Percentiles rank a stretch among this genome's conserved stretches.
Evolutionary conservation across 2,329 filamentous ascomycete species (phyloP).

Genomic region (Xylaria sp.): DNA sequence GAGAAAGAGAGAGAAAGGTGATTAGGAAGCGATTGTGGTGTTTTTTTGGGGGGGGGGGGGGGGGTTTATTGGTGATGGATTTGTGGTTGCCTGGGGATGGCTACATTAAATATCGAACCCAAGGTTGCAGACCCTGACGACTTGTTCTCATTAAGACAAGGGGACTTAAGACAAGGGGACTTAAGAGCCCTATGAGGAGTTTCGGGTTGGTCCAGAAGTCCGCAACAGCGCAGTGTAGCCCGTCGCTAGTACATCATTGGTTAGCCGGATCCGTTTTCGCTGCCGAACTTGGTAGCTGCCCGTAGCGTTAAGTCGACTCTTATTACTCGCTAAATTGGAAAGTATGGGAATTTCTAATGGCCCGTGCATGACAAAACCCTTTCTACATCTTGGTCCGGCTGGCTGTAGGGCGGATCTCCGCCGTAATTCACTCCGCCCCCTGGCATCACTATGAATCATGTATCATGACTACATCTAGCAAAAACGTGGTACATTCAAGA

Average conservation of each 20-base stretch:
- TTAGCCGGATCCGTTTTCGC: not conserved
- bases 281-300: not conserved
- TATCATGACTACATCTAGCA: not conserved
- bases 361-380: not conserved
- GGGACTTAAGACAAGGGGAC: too few relatives aligned
- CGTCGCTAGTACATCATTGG: not conserved
- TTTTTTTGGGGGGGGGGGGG: too few relatives aligned
- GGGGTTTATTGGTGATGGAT: not conserved
- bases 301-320: not conserved
- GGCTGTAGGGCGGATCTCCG: constrained; percentile 25
- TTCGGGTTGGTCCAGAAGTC: constrained; percentile 21
- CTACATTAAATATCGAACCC: constrained; percentile 1
- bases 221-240: not conserved
- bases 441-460: constrained; percentile 24
- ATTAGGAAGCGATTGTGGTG: not conserved
- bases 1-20: not conserved
- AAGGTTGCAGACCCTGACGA: not conserved
- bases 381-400: not conserved
- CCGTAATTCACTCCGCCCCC: not conserved
- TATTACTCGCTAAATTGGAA: constrained; percentile 7
- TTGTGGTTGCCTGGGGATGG: not conserved
- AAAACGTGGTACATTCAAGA: not conserved
- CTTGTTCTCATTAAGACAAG: not conserved
- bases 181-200: constrained; percentile 9
- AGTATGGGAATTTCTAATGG: constrained; percentile 7